These are phyloP conservation scores for Aspergillus sp. DNA, from an alignment of 2,329 filamentous ascomycete species.

Conservation along the genomic window DNA sequence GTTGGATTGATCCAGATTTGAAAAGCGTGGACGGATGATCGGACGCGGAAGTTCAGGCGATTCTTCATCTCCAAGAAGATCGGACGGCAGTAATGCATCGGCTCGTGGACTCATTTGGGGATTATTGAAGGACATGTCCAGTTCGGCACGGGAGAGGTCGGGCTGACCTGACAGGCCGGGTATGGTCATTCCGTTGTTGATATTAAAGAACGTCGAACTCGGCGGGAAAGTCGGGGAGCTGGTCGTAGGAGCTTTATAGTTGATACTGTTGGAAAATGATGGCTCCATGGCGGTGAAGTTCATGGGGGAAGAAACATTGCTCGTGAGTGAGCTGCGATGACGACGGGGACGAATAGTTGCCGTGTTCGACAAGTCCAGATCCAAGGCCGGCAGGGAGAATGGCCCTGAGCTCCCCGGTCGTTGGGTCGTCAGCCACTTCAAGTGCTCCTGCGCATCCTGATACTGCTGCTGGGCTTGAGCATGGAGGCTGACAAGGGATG, in stretches of 20 bases:
- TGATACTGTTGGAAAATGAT: slow-evolving; percentile 39
- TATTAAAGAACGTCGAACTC: slow-evolving; percentile 58
- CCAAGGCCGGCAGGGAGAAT: slow-evolving; percentile 43
- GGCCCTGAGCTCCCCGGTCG: slow-evolving; percentile 36
- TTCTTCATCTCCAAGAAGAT: slow-evolving; percentile 58
- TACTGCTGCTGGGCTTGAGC: slow-evolving; percentile 45
- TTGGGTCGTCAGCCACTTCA: slow-evolving; percentile 44
- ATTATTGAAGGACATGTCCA: slow-evolving; percentile 55
- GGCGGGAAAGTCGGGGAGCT: slow-evolving; percentile 54
- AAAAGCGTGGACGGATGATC: slow-evolving; percentile 27
- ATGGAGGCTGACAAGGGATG: slow-evolving; percentile 41
- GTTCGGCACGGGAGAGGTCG: slow-evolving; percentile 47
- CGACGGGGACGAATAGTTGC: slow-evolving; percentile 44
- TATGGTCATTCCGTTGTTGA: slow-evolving; percentile 63
- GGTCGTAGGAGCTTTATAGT: slow-evolving; percentile 50
- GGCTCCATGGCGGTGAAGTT: slow-evolving; percentile 42
- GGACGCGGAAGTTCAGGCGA: slow-evolving; percentile 35
- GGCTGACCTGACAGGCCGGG: slow-evolving; percentile 42
- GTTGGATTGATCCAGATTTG: slow-evolving; percentile 28
- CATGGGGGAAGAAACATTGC: slow-evolving; percentile 48
- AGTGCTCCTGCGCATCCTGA: slow-evolving; percentile 46
- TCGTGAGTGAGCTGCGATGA: slow-evolving; percentile 47
- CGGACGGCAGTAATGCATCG: slow-evolving; percentile 60
- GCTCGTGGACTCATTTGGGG: slow-evolving; percentile 65
- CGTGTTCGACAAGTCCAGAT: slow-evolving; percentile 41